A percentile compares a stretch with the other conserved stretches of the same genome.
Conservation (phyloP, 2,329 filamentous ascomycete genomes). For the Erysiphe pulchra region DNA sequence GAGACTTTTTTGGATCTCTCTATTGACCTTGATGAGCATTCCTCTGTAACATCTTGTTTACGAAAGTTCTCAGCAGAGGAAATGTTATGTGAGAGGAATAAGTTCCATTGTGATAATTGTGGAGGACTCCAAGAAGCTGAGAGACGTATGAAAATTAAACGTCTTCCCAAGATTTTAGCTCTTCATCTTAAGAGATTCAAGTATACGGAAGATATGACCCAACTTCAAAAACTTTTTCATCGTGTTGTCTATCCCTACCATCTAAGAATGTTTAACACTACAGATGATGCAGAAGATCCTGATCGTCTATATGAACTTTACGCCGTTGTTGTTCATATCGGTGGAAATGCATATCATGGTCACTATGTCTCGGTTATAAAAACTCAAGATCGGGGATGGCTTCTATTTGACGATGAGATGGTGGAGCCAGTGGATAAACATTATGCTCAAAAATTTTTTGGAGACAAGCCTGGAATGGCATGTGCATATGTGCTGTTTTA, state of each 20-base stretch:
- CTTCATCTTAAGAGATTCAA: conserved; percentile 94
- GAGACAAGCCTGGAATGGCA: conserved; percentile 69
- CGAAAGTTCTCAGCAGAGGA: conserved; percentile 94
- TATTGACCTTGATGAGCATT: conserved; percentile 84
- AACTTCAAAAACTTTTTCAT: conserved; percentile 89
- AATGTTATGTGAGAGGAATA: conserved; percentile 95
- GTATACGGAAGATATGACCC: conserved; percentile 85
- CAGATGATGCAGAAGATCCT: conserved; percentile 78
- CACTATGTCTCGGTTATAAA: conserved; percentile 98
- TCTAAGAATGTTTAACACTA: conserved; percentile 89
- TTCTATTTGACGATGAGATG: conserved; percentile 94
- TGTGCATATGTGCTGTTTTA: conserved; percentile 97
- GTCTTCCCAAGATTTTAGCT: conserved; percentile 70
- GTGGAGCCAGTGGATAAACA: conserved; percentile 93
- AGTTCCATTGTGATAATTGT: conserved; percentile 95
- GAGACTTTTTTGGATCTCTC: conserved; percentile 91
- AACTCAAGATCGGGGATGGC: conserved; percentile 83
- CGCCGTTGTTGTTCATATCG: conserved; percentile 90
- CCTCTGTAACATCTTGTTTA: conserved; percentile 84
- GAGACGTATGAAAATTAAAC: conserved; percentile 98
- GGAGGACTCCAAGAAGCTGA: conserved; percentile 92
- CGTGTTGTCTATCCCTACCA: conserved; percentile 94
- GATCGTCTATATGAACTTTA: conserved; percentile 92
- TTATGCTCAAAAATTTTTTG: conserved; percentile 93
- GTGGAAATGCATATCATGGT: conserved; percentile 85